phyloP scores from a whole-genome alignment of 2,329 filamentous ascomycete genomes.

The Colletotrichum sp. region DNA sequence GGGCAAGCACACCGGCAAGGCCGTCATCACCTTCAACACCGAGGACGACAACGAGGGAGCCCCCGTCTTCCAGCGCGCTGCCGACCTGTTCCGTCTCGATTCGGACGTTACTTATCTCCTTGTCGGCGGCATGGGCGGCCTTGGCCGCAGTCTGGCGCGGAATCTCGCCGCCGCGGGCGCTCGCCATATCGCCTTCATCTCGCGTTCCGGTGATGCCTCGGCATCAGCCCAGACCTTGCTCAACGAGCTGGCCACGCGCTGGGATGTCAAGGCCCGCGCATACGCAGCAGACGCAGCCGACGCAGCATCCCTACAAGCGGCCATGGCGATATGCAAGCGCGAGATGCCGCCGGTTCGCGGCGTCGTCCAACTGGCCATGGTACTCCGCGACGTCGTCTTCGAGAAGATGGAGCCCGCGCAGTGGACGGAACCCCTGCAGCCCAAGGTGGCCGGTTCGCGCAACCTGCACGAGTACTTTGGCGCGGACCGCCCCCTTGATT shows the following conservation, averaged over 20 bases:
- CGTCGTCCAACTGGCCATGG: slow-evolving; percentile 20
- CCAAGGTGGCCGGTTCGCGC: slow-evolving; percentile 36
- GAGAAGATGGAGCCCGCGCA: slow-evolving; percentile 30
- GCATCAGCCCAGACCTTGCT: slow-evolving; percentile 17
- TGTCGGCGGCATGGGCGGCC: slow-evolving; percentile 31
- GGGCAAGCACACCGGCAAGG: slow-evolving; percentile 44
- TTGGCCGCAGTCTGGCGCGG: slow-evolving; percentile 26
- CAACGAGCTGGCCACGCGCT: slow-evolving; percentile 19
- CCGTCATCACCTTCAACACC: slow-evolving; percentile 27
- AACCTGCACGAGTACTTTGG: slow-evolving; percentile 33
- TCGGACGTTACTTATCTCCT: slow-evolving; percentile 30
- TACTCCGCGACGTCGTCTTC: slow-evolving; percentile 20
- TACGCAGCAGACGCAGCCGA: slow-evolving; percentile 36
- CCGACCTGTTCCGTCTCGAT: slow-evolving; percentile 9
- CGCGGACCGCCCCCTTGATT: slow-evolving; percentile 23
- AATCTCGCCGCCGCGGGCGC: slow-evolving; percentile 30
- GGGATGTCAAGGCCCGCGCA: slow-evolving; percentile 21
- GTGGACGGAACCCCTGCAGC: slow-evolving; percentile 25
- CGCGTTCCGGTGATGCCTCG: slow-evolving; percentile 26
- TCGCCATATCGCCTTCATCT: slow-evolving; percentile 30
- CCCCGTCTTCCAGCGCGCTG: neutral
- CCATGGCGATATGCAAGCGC: slow-evolving; percentile 14
- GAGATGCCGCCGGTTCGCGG: slow-evolving; percentile 20
- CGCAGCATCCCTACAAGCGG: neutral
- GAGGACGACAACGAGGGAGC: neutral